phyloP scores from a whole-genome alignment of 2,329 filamentous ascomycete genomes.

The Aureobasidium sp. region DNA sequence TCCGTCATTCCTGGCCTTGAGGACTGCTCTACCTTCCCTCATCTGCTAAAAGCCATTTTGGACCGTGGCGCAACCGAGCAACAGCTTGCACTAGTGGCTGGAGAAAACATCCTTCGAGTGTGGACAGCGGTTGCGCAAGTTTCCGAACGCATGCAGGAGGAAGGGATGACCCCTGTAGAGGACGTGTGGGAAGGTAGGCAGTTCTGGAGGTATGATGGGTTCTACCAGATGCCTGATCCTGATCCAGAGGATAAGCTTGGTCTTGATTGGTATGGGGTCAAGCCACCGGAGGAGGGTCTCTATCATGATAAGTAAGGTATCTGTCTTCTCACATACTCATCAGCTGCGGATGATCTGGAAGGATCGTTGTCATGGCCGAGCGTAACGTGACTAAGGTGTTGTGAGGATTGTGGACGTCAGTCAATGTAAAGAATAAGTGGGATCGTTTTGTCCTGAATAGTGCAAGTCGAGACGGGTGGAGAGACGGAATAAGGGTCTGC shows the following conservation, averaged over 20 bases:
- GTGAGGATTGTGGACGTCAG: too few relatives aligned
- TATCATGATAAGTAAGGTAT: constrained; percentile 21
- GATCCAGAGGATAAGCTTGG: constrained; percentile 38
- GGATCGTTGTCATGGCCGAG: too few relatives aligned
- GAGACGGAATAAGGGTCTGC: too few relatives aligned
- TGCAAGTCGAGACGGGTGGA: too few relatives aligned
- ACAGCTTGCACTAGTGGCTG: constrained; percentile 40
- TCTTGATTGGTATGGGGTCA: constrained; percentile 35
- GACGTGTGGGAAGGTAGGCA: constrained; percentile 39
- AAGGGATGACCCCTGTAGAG: constrained; percentile 38
- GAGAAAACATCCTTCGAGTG: constrained; percentile 44
- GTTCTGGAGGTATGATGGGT: constrained; percentile 40
- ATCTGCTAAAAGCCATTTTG: constrained; percentile 38
- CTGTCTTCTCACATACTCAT: too few relatives aligned
- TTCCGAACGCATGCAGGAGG: constrained; percentile 34
- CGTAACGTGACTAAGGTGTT: too few relatives aligned
- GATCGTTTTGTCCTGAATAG: too few relatives aligned
- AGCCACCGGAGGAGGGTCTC: constrained; percentile 28
- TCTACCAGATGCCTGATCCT: constrained; percentile 39
- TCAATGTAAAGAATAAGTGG: too few relatives aligned
- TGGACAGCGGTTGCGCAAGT: constrained; percentile 30
- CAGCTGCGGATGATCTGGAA: too few relatives aligned
- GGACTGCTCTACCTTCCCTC: constrained; percentile 42
- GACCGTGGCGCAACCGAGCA: constrained; percentile 45
- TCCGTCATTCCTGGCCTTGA: constrained; percentile 33